phyloP scores from a whole-genome alignment of 2,329 filamentous ascomycete genomes.

The Fusarium poae region DNA sequence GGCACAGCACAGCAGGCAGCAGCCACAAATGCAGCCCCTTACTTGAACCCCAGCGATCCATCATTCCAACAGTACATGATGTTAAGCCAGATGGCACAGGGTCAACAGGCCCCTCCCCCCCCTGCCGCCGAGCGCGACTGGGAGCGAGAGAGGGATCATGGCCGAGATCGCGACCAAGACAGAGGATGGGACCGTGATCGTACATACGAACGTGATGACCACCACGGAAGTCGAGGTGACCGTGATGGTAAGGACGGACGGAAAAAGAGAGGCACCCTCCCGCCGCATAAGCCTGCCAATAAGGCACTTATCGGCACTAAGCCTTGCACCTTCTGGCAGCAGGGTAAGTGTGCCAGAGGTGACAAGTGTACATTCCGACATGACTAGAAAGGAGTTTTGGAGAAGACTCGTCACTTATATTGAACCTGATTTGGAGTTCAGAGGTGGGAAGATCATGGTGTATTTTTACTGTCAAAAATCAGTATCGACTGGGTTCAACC shows the following conservation, averaged over 20 bases:
- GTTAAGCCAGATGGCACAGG: constrained; percentile 56
- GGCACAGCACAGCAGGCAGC: constrained; percentile 44
- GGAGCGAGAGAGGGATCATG: constrained; percentile 36
- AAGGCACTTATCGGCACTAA: constrained; percentile 73
- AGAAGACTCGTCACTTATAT: constrained; percentile 20
- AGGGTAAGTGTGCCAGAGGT: constrained; percentile 79
- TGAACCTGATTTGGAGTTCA: constrained; percentile 26
- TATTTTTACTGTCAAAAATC: constrained; percentile 47
- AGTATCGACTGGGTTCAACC: constrained; percentile 17
- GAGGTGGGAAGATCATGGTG: constrained; percentile 29
- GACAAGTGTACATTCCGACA: constrained; percentile 81
- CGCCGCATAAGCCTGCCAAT: constrained; percentile 62
- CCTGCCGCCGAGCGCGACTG: constrained; percentile 53
- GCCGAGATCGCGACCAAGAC: constrained; percentile 52
- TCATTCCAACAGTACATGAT: constrained; percentile 58
- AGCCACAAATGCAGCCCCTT: constrained; percentile 40
- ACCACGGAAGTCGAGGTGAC: constrained; percentile 51
- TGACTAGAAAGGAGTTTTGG: constrained; percentile 56
- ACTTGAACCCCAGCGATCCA: constrained; percentile 56
- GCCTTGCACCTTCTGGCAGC: constrained; percentile 76
- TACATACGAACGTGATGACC: constrained; percentile 50
- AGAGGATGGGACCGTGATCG: constrained; percentile 48
- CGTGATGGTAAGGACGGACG: constrained; percentile 55
- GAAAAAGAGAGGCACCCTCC: constrained; percentile 58
- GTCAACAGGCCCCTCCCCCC: constrained; percentile 47